Base-by-base conservation (phyloP, 1,284 basidiomycete genomes). In the Schizopora paradoxa region DNA sequence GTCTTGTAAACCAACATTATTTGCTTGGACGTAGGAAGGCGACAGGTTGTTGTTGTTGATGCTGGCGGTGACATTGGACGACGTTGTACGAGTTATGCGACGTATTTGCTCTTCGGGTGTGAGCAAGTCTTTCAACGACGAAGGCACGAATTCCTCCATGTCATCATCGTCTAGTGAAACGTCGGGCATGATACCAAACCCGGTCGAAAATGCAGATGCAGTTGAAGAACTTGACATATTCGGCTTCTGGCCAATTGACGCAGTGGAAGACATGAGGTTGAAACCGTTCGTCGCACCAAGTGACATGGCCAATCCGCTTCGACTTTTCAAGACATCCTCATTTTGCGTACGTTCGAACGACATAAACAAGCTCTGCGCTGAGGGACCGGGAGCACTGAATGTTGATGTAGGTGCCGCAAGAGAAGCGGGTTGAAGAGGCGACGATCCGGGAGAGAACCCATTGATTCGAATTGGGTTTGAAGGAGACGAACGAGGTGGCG, bases 61-160 rank as follows among this genome's bases (percentile, higher is more conserved):
- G 66, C 66, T 40, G 63, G 26, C 66, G 50, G 41, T 62, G 56
- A 54, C 71, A 67, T 41, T 66, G 19, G 76, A 74, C 43, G 77
- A 76, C n/a, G n/a, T n/a, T 13, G 77, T 80, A 41, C 86, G 76
- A 14, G 84, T 87, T 76, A 90, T 79, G 37, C 90, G 69, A 33
- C 91, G 71, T 26, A 78, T 83, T 43, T 76, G 69, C 63, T 95
- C 92, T 51, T 84, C 86, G 0, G 89, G 89, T 0, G 90, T 94
- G 35, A 95, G 68, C 13, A 95, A 69, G 51, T 94, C 91, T n/a
- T 80, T 87, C 40, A 95, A 66, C 6, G 84, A 89, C 43, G 86
- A 84, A 0, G 91, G 91, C 22, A 95, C 62, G 59, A 94, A 86
- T 48, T 91, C 91, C 58, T 96, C 91, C 43, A 89, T 64, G 54